Conservation (phyloP, 1,284 basidiomycete species). For the Fomitopsis pinicola region DNA sequence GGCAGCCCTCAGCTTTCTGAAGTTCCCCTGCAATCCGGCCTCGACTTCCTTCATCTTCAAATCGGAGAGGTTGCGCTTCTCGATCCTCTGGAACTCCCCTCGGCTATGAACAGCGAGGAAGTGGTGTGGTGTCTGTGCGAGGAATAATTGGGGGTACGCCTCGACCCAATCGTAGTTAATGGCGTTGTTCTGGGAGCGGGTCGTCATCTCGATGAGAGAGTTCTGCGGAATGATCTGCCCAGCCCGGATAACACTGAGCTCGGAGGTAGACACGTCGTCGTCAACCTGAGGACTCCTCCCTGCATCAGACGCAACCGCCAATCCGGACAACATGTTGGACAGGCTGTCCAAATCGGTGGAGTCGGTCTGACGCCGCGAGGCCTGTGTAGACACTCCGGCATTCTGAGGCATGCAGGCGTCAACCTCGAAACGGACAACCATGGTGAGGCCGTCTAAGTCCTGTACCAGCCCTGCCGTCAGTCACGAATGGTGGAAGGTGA, state of each 20-base stretch:
- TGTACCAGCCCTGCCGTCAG: neutral
- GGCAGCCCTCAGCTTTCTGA: conserved; percentile 37
- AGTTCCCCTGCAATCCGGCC: conserved; percentile 24
- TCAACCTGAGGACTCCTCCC: neutral
- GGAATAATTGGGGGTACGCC: conserved; percentile 45
- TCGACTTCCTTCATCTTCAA: conserved; percentile 29
- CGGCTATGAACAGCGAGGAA: conserved; percentile 45
- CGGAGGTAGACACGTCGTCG: conserved; percentile 1
- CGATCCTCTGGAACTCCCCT: conserved; percentile 40
- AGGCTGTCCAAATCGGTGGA: conserved; percentile 28
- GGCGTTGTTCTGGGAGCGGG: conserved; percentile 31
- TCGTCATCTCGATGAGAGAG: conserved; percentile 45
- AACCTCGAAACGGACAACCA: conserved; percentile 30
- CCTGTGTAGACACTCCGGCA: neutral
- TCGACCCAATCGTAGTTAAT: conserved; percentile 39
- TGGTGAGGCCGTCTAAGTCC: conserved; percentile 25
- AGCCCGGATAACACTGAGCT: conserved; percentile 34
- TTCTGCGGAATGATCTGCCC: conserved; percentile 37
- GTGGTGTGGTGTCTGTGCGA: conserved; percentile 51
- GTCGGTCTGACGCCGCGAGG: neutral
- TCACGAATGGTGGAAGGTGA: neutral
- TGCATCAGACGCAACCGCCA: conserved; percentile 23
- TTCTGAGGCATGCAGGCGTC: conserved; percentile 22
- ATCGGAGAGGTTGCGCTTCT: conserved; percentile 35
- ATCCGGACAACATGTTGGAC: conserved; percentile 22